Evolutionary conservation across 116 monocot genomes (phyloP).

Genomic region (Papilionanthe hybrid): DNA sequence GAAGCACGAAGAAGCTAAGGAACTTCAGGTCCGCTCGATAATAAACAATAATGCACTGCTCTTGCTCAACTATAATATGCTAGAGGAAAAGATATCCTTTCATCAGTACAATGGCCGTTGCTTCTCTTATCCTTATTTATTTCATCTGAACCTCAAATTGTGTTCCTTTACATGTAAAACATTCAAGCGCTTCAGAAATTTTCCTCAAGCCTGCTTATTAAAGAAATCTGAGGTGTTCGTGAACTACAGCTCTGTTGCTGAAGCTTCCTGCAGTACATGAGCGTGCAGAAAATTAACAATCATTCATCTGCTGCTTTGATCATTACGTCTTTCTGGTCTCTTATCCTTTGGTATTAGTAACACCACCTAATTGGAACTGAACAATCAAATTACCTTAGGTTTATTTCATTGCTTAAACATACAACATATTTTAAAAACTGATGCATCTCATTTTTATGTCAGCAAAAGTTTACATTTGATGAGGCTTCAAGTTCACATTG

Average conservation of each 20-base stretch:
- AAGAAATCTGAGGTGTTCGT: conserved; percentile 17
- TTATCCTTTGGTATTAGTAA: too few relatives aligned
- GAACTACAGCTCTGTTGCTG: not conserved
- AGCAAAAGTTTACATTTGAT: too few relatives aligned
- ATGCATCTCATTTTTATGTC: too few relatives aligned
- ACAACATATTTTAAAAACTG: too few relatives aligned
- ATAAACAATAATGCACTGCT: conserved; percentile 64
- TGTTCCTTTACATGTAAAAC: conserved; percentile 39
- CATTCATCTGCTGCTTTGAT: not conserved
- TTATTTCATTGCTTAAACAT: too few relatives aligned
- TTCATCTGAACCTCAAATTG: not conserved
- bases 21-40: conserved; percentile 62
- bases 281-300: not conserved
- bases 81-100: conserved; percentile 93
- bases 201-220: conserved; percentile 32
- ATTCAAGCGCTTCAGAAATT: conserved; percentile 44
- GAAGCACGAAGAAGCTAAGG: conserved; percentile 86
- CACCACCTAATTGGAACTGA: too few relatives aligned
- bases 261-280: not conserved
- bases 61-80: conserved; percentile 75
- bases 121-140: not conserved
- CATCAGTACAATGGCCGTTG: not conserved
- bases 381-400: too few relatives aligned
- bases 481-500: too few relatives aligned
- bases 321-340: not conserved